Base-by-base conservation (phyloP, 73 alveolate genomes). In the Paramecium bursaria region DNA sequence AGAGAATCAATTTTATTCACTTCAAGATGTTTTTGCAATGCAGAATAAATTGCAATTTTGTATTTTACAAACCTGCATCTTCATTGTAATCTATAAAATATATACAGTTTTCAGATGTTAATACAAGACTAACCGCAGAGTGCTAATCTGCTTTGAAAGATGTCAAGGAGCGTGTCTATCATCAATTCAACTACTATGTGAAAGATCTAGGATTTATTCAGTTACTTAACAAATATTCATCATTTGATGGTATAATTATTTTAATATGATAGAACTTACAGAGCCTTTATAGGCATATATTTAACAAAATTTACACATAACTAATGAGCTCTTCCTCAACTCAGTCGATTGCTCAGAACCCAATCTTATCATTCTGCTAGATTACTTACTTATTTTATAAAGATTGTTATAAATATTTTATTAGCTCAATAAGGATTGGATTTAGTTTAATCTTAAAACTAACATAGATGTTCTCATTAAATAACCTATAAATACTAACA, bases 121-220 rank as follows among this genome's bases (percentile, higher is more conserved):
- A 57, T 57, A 48, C 10, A 10, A 30, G 76, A 13, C 33, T 57
- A 27, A n/a, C 52, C n/a, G 76, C n/a, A n/a, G n/a, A 57, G 33
- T 57, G 76, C 0, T 27, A 23, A 15, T 29, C 33, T 13, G 33
- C 51, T 3, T 57, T 57, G 33, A 30, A 10, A 23, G 33, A 57
- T 57, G 51, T 57, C 5, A 57, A 15, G 33, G 27, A 57, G 33
- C 0, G 19, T 3, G 33, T 57, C 27, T 10, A 30, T 23, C 17
- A 57, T n/a, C 27, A 30, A 50, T 14, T 30, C 9, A 50, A 57
- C 33, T 30, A 27, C 17, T 57, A 57, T 57, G 76, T 57, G 5
- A 3, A 27, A 7, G 76, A 57, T 57, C 29, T 50, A 14, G 1
- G 51, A 11, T 57, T 57, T 10, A 57, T 57, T 48, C 33, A 48